Evolutionary conservation across 2,329 filamentous ascomycete genomes (phyloP), one percentile per base, ranked within the genome.

Genomic region (Ploettnerulaceae sp.): DNA sequence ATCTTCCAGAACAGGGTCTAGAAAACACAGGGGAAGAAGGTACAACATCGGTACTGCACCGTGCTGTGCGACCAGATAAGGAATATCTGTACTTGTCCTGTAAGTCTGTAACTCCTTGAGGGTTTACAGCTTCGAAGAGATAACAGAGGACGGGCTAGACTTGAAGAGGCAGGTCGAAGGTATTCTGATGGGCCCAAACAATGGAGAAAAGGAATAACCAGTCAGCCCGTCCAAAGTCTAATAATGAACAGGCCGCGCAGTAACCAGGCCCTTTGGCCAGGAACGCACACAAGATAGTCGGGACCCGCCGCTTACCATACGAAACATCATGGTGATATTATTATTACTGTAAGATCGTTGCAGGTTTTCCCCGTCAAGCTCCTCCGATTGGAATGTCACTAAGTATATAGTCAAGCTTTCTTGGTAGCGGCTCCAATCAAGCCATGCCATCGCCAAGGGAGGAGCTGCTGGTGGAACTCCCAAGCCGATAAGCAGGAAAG

Each of bases 161-260:
- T 49, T 24, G 34, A 47, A 49, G 32, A 21, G 49, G 47, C 46
- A 52, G 49, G 43, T 49, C 37, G 17, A 20, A 14, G 17, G 4
- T 17, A 3, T 7, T 25, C 28, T 17, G 29, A 24, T 11, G 17
- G 33, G 33, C 15, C 20, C 11, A 7, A 24, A 24, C 15, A 6
- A 21, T 36, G 33, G 33, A 21, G 33, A 22, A 22, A 36, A 18
- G 33, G 33, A 36, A 21, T 36, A 6, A 21, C 33, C 33, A n/a
- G n/a, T n/a, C n/a, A n/a, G n/a, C n/a, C n/a, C n/a, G n/a, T n/a
- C n/a, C n/a, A n/a, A n/a, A n/a, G n/a, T n/a, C n/a, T n/a, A n/a
- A n/a, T n/a, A n/a, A n/a, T n/a, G n/a, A n/a, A n/a, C n/a, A n/a
- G n/a, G n/a, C n/a, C n/a, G n/a, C n/a, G n/a, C n/a, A n/a, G n/a